Conservation (phyloP, 208 protist genomes). For the Leishmania aethiopica region DNA sequence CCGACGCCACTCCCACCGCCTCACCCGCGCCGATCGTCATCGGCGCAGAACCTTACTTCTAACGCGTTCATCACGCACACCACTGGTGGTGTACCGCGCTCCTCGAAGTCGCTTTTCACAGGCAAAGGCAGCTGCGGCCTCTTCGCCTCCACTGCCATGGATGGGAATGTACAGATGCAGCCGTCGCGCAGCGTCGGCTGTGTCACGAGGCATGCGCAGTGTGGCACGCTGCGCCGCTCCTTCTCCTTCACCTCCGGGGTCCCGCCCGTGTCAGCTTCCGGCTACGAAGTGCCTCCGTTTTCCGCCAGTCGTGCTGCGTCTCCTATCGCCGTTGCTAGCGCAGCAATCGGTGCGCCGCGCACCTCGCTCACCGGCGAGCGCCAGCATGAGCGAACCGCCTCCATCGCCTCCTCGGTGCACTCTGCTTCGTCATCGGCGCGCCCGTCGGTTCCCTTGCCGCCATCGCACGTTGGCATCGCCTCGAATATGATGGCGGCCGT, state of each 20-base stretch:
- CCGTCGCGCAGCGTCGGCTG: not conserved
- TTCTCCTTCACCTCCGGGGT: slow-evolving; percentile 31
- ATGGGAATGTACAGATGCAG: not conserved
- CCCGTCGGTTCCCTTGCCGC: slow-evolving; percentile 25
- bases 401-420: slow-evolving; percentile 31
- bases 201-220: not conserved
- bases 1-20: slow-evolving; percentile 20
- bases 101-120: not conserved
- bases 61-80: not conserved
- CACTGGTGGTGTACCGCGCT: not conserved
- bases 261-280: not conserved
- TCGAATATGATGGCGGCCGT: slow-evolving; percentile 43
- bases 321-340: not conserved
- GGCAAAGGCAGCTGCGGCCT: slow-evolving; percentile 11
- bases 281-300: slow-evolving; percentile 9
- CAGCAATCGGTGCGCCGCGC: not conserved
- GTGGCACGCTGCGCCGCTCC: slow-evolving; percentile 20
- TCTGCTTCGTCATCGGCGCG: slow-evolving; percentile 30
- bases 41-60: slow-evolving; percentile 8
- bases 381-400: slow-evolving; percentile 32
- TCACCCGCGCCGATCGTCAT: slow-evolving; percentile 28
- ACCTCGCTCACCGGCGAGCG: not conserved
- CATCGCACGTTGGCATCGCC: slow-evolving; percentile 29
- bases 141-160: not conserved
- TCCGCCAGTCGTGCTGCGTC: not conserved